Base-by-base conservation (phyloP, 129 eudicot genomes). In the Tagetes patula region DNA sequence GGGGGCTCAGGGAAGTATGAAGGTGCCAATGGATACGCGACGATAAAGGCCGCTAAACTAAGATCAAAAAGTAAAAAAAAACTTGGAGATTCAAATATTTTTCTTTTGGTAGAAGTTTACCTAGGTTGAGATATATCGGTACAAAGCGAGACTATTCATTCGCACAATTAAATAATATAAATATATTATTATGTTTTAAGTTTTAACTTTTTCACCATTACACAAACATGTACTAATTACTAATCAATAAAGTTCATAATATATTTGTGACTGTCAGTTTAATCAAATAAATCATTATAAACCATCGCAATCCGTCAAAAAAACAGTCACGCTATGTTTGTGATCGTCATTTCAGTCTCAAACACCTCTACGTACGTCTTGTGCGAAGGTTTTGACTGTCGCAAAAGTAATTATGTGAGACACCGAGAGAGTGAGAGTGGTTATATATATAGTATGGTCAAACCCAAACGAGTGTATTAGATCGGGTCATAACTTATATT, bases 1-100 rank as follows among this genome's bases (percentile, higher is more conserved):
- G 96, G 96, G 14, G 91, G 96, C 40, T 79, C 85, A 0, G 96
- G 96, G 72, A 84, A 77, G 69, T 88, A 85, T 14, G 70, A 67
- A 39, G 80, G 85, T 47, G 96, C 91, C 1, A 88, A 88, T 33
- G 96, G 91, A 54, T 86, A 84, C 41, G 96, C 96, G 2, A 77
- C 69, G 0, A 37, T 86, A 6, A 78, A 74, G 70, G 75, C 49
- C 13, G 81, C 78, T 55, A 86, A 78, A 71, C 65, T 65, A 52
- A 75, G 60, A 52, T 53, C 77, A 10, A 64, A 77, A 34, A 39
- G 2, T 67, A 59, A 47, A 56, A 63, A 64, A 40, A 72, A 67
- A 33, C 58, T 20, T 46, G 77, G 31, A 75, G 82, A 56, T 14
- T n/a, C 33, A 1, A 36, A 85, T 30, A 60, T 60, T 52, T 65